phyloP scores from a whole-genome alignment of 805 yeast species.

The Metschnikowia arizonensis region DNA sequence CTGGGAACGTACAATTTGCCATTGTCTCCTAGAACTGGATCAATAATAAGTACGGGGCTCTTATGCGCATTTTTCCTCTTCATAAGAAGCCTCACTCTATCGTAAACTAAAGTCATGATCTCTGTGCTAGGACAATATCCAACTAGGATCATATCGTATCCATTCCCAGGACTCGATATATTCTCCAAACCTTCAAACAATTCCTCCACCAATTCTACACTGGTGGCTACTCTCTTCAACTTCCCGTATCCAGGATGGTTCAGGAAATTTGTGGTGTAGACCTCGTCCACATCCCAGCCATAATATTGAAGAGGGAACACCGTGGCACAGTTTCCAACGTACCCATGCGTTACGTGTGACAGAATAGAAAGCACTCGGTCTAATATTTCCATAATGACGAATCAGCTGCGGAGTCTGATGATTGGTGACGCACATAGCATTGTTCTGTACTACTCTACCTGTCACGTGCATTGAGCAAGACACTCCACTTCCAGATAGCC shows the following conservation, averaged over 20 bases:
- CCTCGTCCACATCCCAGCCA: constrained; percentile 21
- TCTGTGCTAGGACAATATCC: constrained; percentile 71
- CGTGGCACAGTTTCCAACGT: constrained; percentile 19
- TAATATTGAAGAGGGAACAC: constrained; percentile 17
- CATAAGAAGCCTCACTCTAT: constrained; percentile 36
- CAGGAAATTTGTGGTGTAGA: constrained; percentile 19
- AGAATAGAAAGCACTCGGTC: constrained; percentile 16
- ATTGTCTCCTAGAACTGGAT: constrained; percentile 91
- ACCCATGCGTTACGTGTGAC: constrained; percentile 21
- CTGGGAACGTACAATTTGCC: constrained; percentile 73
- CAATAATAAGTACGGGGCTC: constrained; percentile 60
- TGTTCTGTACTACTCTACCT: background rate
- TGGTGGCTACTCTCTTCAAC: constrained; percentile 27
- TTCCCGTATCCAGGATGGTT: constrained; percentile 20
- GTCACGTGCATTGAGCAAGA: constrained; percentile 2
- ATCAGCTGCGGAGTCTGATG: background rate
- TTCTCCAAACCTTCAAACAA: constrained; percentile 54
- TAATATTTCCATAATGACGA: constrained; percentile 1
- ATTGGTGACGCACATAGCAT: background rate
- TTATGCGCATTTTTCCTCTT: constrained; percentile 24
- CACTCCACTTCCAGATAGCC: background rate
- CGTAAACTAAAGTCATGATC: constrained; percentile 48
- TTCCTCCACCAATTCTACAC: constrained; percentile 43
- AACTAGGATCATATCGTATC: constrained; percentile 64
- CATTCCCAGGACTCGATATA: constrained; percentile 34